These are phyloP conservation scores for Termitomyces sp. DNA, from an alignment of 768 basidiomycete species.

Conservation along the genomic window DNA sequence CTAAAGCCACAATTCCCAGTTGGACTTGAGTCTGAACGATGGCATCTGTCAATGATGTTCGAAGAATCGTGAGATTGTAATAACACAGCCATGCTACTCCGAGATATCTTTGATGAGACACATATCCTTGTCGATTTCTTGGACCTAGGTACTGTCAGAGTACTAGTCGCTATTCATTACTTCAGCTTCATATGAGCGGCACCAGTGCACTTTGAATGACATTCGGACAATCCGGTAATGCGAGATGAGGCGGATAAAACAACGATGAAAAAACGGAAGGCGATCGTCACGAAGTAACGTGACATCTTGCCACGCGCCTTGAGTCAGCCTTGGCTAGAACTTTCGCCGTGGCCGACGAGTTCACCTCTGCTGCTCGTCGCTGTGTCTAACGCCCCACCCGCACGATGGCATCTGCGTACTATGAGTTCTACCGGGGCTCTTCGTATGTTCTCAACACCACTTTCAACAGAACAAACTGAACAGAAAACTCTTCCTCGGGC, in stretches of 20 bases:
- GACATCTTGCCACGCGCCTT: background rate
- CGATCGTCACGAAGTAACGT: background rate
- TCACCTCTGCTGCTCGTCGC: background rate
- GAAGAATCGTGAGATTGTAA: background rate
- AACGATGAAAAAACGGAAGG: background rate
- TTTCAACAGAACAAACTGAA: background rate
- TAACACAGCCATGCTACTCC: background rate
- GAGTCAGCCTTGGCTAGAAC: constrained; percentile 9
- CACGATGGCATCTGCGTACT: constrained; percentile 76
- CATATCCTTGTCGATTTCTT: too few species aligned
- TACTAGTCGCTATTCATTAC: background rate
- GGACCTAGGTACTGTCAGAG: too few species aligned
- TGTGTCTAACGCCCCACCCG: background rate
- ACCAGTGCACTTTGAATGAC: background rate
- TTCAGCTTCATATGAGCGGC: background rate
- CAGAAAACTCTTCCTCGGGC: background rate
- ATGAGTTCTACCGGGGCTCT: constrained; percentile 89
- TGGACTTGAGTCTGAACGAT: background rate
- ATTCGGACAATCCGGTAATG: background rate
- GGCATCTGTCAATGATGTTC: background rate
- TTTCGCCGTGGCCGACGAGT: constrained; percentile 6
- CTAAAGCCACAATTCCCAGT: background rate
- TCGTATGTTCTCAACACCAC: constrained; percentile 43
- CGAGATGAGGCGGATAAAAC: background rate
- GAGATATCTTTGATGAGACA: background rate